A percentile compares a stretch with the other conserved stretches of the same genome.
These are phyloP conservation scores for Pulveroboletus sp. DNA, from an alignment of 768 basidiomycete species.

Conservation along the genomic window DNA sequence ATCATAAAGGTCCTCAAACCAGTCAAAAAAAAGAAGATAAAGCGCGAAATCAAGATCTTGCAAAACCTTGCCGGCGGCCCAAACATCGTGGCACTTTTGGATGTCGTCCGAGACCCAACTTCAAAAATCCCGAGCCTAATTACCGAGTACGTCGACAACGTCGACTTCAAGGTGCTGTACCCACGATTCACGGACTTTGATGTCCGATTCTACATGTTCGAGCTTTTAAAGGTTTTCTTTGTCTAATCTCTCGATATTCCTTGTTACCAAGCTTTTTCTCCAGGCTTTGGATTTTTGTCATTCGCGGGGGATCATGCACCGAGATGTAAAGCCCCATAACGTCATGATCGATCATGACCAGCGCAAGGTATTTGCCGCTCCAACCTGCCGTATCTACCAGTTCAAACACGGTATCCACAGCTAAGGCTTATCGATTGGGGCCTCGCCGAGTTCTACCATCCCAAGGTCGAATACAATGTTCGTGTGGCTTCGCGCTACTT, in stretches of 20 bases:
- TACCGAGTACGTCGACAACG: constrained; percentile 97
- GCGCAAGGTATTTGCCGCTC: constrained; percentile 60
- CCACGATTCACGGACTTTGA: constrained; percentile 94
- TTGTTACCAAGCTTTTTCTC: background rate
- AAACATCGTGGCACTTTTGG: constrained; percentile 88
- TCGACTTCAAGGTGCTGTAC: constrained; percentile 95
- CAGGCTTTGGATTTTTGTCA: constrained; percentile 96
- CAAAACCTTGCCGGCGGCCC: constrained; percentile 96
- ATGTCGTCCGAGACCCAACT: constrained; percentile 92
- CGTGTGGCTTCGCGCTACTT: constrained; percentile 97
- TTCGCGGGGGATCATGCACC: constrained; percentile 98
- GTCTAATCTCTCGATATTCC: constrained; percentile 1
- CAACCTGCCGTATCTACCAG: constrained; percentile 4
- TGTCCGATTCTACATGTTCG: constrained; percentile 94
- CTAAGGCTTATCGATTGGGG: constrained; percentile 98
- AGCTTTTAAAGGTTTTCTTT: constrained; percentile 76
- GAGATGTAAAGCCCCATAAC: constrained; percentile 98
- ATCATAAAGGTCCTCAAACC: constrained; percentile 99
- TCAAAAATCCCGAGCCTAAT: constrained; percentile 96
- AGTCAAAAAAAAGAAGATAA: constrained; percentile 99
- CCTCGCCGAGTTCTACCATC: constrained; percentile 97
- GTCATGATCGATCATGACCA: constrained; percentile 99
- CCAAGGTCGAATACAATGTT: constrained; percentile 96
- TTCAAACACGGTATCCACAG: constrained; percentile 38
- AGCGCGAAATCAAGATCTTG: constrained; percentile 96